Evolutionary conservation across 2,329 filamentous ascomycete species (phyloP), one percentile per base, ranked within the genome.

Genomic region (Neonectria ditissima): DNA sequence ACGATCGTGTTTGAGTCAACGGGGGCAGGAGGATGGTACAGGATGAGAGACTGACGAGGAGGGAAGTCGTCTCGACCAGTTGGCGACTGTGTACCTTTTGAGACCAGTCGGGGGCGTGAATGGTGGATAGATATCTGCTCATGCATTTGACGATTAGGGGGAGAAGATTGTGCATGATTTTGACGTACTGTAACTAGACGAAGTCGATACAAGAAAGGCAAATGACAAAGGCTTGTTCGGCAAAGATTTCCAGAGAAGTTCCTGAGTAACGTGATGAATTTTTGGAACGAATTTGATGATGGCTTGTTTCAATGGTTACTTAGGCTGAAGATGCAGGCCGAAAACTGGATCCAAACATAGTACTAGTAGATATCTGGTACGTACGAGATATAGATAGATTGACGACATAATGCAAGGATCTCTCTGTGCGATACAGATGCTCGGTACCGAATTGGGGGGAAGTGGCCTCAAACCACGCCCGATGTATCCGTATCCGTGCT

Each of bases 121-220:
- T 56, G 30, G 32, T 48, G 55, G 65, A 65, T 68, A 70, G 62
- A 70, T 50, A 65, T 60, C 67, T 70, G 41, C 52, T 57, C 43
- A 68, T 64, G 57, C 59, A 65, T 62, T 43, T 67, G 57, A 69
- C 55, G 69, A 70, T 62, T 51, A 55, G 48, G 59, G 51, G 28
- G 43, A 53, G 20, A 54, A 62, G 59, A 58, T 58, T 69, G 34
- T 59, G 65, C 50, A 47, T 65, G 65, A 63, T 24, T 28, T 37
- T 53, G 43, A 44, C 32, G 57, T 28, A 34, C 24, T 24, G 37
- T 60, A 55, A 55, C 44, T 60, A 60, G 62, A 63, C 32, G 22
- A 34, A 59, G 51, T 55, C 39, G 62, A 63, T 48, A 51, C 43
- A 63, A 59, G 43, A 63, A 53, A 47, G 26, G 50, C 34, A 44